These are phyloP conservation scores for Solidago caesia DNA, from an alignment of 129 eudicot species.

Conservation along the genomic window DNA sequence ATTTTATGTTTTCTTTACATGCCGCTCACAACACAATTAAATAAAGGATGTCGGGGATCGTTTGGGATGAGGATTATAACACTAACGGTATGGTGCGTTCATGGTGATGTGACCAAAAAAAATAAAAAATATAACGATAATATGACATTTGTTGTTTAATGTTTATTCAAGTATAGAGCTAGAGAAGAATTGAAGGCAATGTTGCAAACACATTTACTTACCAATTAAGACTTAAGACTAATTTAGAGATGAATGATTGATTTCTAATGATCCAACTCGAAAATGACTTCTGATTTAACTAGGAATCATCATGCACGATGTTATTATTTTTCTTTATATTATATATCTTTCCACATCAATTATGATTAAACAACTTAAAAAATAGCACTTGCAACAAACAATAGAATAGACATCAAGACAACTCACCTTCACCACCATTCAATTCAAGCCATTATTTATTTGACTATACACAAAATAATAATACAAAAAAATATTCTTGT, in stretches of 20 bases:
- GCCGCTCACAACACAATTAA: too few species aligned
- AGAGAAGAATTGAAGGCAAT: neutral
- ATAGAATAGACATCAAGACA: constrained; percentile 32
- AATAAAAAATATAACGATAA: too few species aligned
- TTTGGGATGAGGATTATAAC: too few species aligned
- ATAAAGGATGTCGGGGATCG: too few species aligned
- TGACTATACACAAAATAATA: constrained; percentile 36
- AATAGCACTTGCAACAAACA: constrained; percentile 24
- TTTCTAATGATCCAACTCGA: neutral
- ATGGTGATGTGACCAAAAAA: too few species aligned
- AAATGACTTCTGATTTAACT: neutral
- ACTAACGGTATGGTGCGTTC: too few species aligned
- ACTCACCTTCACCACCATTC: constrained; percentile 29
- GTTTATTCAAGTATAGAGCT: neutral
- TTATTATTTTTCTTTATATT: neutral
- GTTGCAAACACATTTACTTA: neutral
- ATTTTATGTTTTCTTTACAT: too few species aligned
- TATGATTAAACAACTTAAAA: constrained; percentile 23
- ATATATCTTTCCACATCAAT: neutral
- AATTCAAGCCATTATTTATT: constrained; percentile 32
- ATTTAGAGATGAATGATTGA: neutral
- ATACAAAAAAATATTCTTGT: constrained; percentile 38
- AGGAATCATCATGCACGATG: neutral
- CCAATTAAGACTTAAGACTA: neutral
- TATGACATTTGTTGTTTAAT: too few species aligned